These are phyloP conservation scores for Nemania sp. DNA, from an alignment of 2,329 filamentous ascomycete species.

Conservation along the genomic window DNA sequence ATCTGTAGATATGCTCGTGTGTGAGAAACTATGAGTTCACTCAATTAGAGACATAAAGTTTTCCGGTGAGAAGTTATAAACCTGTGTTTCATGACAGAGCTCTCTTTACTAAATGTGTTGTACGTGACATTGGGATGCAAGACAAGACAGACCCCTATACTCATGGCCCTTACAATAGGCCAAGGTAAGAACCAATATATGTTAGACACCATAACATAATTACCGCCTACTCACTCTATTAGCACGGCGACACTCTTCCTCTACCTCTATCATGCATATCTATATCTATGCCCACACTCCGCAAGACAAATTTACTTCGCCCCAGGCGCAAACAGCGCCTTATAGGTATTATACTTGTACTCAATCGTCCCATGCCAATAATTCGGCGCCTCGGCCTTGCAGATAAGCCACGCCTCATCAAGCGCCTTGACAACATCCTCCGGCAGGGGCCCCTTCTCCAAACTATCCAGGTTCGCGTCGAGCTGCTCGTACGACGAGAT, in stretches of 20 bases:
- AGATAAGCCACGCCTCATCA: slow-evolving; percentile 81
- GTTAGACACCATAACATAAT: no score
- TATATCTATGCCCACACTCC: not conserved
- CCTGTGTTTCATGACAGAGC: no score
- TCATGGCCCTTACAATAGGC: no score
- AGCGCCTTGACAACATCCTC: slow-evolving; percentile 80
- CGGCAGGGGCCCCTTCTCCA: slow-evolving; percentile 79
- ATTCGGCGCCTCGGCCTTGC: slow-evolving; percentile 67
- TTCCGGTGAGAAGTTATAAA: no score
- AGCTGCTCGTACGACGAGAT: slow-evolving; percentile 69
- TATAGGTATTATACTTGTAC: slow-evolving; percentile 74
- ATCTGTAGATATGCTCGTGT: no score
- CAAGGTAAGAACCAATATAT: no score
- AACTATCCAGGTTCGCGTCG: slow-evolving; percentile 66
- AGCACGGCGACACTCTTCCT: not conserved
- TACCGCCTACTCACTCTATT: no score
- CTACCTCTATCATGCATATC: not conserved
- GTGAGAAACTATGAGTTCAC: no score
- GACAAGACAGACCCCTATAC: no score
- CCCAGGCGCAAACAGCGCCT: slow-evolving; percentile 66
- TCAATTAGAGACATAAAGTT: no score
- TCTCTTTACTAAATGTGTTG: no score
- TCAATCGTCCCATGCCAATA: slow-evolving; percentile 72
- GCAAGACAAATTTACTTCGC: slow-evolving; percentile 51
- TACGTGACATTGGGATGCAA: no score